A percentile compares a stretch with the other conserved stretches of the same genome.
Conservation (phyloP, 2,329 filamentous ascomycete species). For the Apiospora saccharicola region DNA sequence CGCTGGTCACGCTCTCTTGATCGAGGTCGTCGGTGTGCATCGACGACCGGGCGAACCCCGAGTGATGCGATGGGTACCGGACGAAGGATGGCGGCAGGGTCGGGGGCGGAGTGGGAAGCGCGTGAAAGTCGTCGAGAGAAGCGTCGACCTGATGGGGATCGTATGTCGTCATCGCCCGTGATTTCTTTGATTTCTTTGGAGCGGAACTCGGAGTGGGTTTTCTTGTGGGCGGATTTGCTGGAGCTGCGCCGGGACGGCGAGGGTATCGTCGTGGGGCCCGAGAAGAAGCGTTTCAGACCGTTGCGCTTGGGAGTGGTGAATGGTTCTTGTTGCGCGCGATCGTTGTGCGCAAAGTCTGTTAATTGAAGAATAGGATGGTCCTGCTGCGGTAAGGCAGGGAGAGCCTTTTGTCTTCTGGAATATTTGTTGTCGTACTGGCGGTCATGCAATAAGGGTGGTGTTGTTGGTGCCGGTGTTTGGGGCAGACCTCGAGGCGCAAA, state of each 20-base stretch:
- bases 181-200: constrained; percentile 27
- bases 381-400: constrained; percentile 28
- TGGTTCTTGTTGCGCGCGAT: constrained; percentile 29
- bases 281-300: constrained; percentile 37
- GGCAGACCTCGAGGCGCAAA: constrained; percentile 22
- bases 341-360: constrained; percentile 35
- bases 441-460: constrained; percentile 14
- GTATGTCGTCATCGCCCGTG: constrained; percentile 27
- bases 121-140: constrained; percentile 60
- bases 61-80: constrained; percentile 50
- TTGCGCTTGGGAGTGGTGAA: constrained; percentile 26
- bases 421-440: neutral
- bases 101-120: constrained; percentile 53
- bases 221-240: constrained; percentile 29
- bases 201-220: constrained; percentile 31
- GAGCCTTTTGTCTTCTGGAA: constrained; percentile 36
- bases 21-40: constrained; percentile 47
- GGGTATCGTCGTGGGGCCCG: constrained; percentile 32
- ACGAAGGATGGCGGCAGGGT: constrained; percentile 45
- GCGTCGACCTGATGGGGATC: constrained; percentile 50
- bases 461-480: constrained; percentile 16
- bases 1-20: constrained; percentile 46
- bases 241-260: constrained; percentile 34
- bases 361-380: constrained; percentile 37
- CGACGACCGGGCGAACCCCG: constrained; percentile 49